Evolutionary conservation across 257 asterid species (phyloP).

Genomic region (Scutellaria galericulata): DNA sequence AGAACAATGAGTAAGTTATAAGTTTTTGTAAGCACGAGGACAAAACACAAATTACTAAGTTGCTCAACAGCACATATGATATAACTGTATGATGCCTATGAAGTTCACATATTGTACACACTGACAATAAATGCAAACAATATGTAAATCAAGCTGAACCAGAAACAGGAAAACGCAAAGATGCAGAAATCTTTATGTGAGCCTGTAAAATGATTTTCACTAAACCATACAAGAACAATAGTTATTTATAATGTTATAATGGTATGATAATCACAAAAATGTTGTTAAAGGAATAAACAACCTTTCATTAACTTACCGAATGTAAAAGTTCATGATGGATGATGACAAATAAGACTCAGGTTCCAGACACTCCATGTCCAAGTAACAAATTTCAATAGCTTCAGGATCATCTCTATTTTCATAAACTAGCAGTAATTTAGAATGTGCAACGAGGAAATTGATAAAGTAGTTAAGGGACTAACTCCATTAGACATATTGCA

Average conservation of each 20-base stretch:
- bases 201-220: neutral
- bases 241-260: neutral
- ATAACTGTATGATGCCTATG: conserved; percentile 11
- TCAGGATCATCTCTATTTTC: conserved; percentile 77
- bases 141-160: conserved; percentile 29
- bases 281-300: conserved; percentile 18
- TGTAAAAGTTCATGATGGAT: conserved; percentile 87
- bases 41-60: conserved; percentile 8
- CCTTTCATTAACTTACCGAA: conserved; percentile 58
- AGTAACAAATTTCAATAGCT: conserved; percentile 65
- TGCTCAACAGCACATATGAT: conserved; percentile 11
- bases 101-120: conserved; percentile 5
- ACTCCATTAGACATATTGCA: neutral
- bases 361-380: conserved; percentile 80
- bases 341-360: conserved; percentile 85
- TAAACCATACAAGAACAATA: neutral
- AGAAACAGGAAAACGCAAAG: conserved; percentile 27
- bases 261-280: neutral
- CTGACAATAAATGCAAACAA: conserved; percentile 20
- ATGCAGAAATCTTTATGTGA: conserved; percentile 5
- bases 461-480: conserved; percentile 11
- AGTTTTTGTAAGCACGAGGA: conserved; percentile 9
- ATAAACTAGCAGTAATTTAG: conserved; percentile 37
- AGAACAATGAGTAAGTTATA: conserved; percentile 16
- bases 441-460: conserved; percentile 20